These are phyloP conservation scores for Nissolia schottii DNA, from an alignment of 306 rosid species.

Conservation along the genomic window DNA sequence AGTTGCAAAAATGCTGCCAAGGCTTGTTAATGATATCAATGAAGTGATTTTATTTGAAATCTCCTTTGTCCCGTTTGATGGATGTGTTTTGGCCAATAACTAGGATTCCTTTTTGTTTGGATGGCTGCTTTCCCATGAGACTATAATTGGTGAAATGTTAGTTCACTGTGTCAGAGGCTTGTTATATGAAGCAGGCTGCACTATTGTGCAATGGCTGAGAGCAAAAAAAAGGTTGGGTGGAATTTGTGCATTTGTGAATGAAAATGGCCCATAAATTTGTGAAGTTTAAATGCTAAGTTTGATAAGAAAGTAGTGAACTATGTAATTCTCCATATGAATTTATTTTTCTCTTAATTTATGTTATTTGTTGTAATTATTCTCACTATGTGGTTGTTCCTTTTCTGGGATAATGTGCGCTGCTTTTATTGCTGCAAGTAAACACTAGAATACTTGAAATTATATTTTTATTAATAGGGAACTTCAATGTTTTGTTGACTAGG, in stretches of 20 bases:
- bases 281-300: background rate
- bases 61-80: background rate
- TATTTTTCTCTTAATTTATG: background rate
- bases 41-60: background rate
- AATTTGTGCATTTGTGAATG: background rate
- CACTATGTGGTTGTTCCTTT: background rate
- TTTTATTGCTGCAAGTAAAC: background rate
- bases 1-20: background rate
- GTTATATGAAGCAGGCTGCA: background rate
- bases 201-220: background rate
- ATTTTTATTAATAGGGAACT: background rate
- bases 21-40: background rate
- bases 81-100: background rate
- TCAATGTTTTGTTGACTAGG: constrained; percentile 42
- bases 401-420: background rate
- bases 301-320: background rate
- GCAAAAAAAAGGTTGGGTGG: background rate
- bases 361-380: background rate
- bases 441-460: background rate
- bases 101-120: background rate
- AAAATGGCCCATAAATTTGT: background rate
- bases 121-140: background rate
- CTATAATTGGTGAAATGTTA: background rate
- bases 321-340: too few species aligned
- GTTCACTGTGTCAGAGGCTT: background rate